A percentile compares a stretch with the other conserved stretches of the same genome.
Conservation (phyloP, 306 rosid genomes). For the Canavalia gladiata region DNA sequence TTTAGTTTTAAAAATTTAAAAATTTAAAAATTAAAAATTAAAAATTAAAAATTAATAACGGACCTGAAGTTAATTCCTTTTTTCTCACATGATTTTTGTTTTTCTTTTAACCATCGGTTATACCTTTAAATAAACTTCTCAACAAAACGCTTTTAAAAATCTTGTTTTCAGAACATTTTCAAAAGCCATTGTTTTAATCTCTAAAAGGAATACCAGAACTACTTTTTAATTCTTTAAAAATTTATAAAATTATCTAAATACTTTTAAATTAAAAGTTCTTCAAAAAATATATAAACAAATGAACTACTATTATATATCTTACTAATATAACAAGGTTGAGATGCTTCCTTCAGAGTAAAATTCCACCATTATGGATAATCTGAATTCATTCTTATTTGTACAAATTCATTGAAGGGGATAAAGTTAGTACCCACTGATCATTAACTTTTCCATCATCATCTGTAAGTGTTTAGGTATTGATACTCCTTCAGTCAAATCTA, state of each 20-base stretch:
- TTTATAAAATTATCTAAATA: no score
- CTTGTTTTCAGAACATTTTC: no score
- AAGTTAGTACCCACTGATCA: not conserved
- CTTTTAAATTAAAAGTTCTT: not conserved
- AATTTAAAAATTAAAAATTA: no score
- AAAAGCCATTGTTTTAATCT: no score
- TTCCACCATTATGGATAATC: not conserved
- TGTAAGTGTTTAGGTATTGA: constrained; percentile 13
- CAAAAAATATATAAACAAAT: not conserved
- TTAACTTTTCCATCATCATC: not conserved
- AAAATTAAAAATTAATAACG: no score
- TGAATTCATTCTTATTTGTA: not conserved
- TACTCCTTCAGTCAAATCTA: constrained; percentile 15
- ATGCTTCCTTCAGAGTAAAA: not conserved
- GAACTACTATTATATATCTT: not conserved
- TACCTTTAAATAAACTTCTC: no score
- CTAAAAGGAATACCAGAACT: not conserved
- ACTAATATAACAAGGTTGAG: not conserved
- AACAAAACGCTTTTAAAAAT: no score
- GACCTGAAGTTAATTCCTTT: no score
- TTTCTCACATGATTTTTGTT: no score
- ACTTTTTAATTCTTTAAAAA: not conserved
- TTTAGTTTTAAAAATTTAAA: no score
- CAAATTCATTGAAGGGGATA: constrained; percentile 31
- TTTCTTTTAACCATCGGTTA: no score